Evolutionary conservation across 176 grass and related monocot species (phyloP), one percentile per base, ranked within the genome.

Genomic region (Phragmites australis): DNA sequence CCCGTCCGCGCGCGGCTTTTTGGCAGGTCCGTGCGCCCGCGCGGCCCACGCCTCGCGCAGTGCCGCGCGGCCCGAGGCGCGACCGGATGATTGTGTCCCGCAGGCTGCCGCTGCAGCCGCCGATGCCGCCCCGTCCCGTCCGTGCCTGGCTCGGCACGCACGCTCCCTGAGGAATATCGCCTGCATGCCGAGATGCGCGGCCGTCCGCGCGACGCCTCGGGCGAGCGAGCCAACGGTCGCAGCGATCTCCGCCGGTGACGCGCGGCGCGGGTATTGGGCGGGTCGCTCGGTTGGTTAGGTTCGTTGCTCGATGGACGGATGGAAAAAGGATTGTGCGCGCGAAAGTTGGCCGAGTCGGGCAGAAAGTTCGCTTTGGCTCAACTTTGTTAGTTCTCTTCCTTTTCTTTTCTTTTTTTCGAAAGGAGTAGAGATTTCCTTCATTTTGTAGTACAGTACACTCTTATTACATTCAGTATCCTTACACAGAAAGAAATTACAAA

Each of bases 11-110:
- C 69, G 60, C 52, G 76, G 25, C 56, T 66, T 89, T 88, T 56
- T 48, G 75, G 60, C 75, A 44, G 86, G 63, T 77, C 31, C 72
- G 56, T 6, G 78, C 52, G 17, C 32, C n/a, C 34, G 34, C 27
- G 31, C 39, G 29, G 44, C 44, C 68, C 68, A 70, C 68, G 45
- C 68, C 68, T 6, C 70, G 0, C 52, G 30, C 43, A 6, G 55
- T 44, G 49, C 50, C 55, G 58, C 74, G 72, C 13, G 48, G 41
- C 58, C 81, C 74, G 74, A 83, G 67, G 34, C 41, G 46, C 58
- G 74, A 82, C 86, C 86, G 79, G 78, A 91, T 91, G 77, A 91
- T 91, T 88, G 78, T 49, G 74, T 55, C 65, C 41, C 31, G 79
- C 79, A 46, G 72, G 12, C 58, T 42, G 62, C 49, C 1, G 31